Percentiles rank a stretch among this genome's conserved stretches.
Evolutionary conservation across 768 basidiomycete genomes (phyloP).

Genomic region (Amanita fuliginea): DNA sequence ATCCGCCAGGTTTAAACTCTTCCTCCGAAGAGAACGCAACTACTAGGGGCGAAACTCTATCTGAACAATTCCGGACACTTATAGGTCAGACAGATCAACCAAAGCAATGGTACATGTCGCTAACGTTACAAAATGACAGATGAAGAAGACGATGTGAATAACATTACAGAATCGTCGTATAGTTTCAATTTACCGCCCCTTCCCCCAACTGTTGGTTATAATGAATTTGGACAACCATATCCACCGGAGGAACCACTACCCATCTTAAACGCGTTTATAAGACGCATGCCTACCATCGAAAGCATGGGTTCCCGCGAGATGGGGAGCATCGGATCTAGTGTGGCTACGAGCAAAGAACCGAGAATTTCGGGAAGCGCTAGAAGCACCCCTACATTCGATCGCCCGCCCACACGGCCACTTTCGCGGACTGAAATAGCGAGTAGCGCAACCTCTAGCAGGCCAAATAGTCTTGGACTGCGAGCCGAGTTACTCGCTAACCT

Average conservation of each 20-base stretch:
- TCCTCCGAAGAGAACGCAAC: constrained; percentile 13
- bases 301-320: constrained; percentile 60
- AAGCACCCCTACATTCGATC: constrained; percentile 16
- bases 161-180: constrained; percentile 9
- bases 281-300: constrained; percentile 77
- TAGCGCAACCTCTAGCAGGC: constrained; percentile 25
- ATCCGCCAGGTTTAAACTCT: neutral
- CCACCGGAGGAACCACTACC: constrained; percentile 41
- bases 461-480: constrained; percentile 21
- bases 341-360: neutral
- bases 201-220: constrained; percentile 26
- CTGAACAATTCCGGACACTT: constrained; percentile 39
- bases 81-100: constrained; percentile 38
- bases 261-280: constrained; percentile 52
- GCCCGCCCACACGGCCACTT: constrained; percentile 28
- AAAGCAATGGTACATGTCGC: constrained; percentile 43
- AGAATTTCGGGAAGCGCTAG: constrained; percentile 7
- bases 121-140: constrained; percentile 21
- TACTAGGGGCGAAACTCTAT: constrained; percentile 29
- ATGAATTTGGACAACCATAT: constrained; percentile 37
- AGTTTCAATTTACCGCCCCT: constrained; percentile 16
- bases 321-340: constrained; percentile 19
- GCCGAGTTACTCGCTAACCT: constrained; percentile 19
- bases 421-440: constrained; percentile 16
- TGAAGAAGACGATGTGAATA: constrained; percentile 8